These are phyloP conservation scores for Priceomyces melissophilus DNA, from an alignment of 805 yeast genomes.

Conservation along the genomic window DNA sequence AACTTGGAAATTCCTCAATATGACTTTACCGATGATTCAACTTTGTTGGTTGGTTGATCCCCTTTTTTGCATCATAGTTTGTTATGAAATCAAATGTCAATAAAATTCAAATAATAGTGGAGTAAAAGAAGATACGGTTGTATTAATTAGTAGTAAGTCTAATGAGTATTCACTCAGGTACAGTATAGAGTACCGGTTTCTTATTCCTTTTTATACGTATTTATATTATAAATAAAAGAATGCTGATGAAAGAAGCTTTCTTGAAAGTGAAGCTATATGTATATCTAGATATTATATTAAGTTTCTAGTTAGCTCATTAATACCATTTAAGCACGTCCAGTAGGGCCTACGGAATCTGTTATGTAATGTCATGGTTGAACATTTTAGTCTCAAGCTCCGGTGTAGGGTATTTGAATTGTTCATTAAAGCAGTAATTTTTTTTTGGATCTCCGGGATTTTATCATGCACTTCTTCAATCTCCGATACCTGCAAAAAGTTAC, in stretches of 20 bases:
- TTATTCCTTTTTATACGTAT: too few species aligned
- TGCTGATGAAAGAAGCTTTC: too few species aligned
- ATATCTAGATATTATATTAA: too few species aligned
- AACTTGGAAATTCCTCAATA: slow-evolving; percentile 96
- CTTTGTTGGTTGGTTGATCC: slow-evolving; percentile 82
- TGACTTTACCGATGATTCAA: slow-evolving; percentile 72
- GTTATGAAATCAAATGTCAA: slow-evolving; percentile 1
- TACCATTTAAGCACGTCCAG: slow-evolving; percentile 12
- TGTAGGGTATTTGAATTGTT: not conserved
- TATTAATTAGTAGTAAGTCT: too few species aligned
- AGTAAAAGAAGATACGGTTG: not conserved
- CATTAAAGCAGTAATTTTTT: slow-evolving; percentile 5
- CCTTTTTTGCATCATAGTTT: slow-evolving; percentile 1
- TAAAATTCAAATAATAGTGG: not conserved
- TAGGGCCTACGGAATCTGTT: slow-evolving; percentile 8
- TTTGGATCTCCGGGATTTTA: slow-evolving; percentile 6
- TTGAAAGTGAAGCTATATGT: too few species aligned
- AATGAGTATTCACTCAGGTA: too few species aligned
- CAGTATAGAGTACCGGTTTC: too few species aligned
- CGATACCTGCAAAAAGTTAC: slow-evolving; percentile 18
- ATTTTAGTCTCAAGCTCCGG: slow-evolving; percentile 4
- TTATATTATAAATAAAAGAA: too few species aligned
- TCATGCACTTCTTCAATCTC: slow-evolving; percentile 13
- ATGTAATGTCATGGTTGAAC: slow-evolving; percentile 3
- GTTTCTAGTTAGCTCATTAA: slow-evolving; percentile 8